Percentiles rank a stretch among this genome's conserved stretches.
Evolutionary conservation across 2,329 filamentous ascomycete species (phyloP).

Genomic region (Colletotrichum sp.): DNA sequence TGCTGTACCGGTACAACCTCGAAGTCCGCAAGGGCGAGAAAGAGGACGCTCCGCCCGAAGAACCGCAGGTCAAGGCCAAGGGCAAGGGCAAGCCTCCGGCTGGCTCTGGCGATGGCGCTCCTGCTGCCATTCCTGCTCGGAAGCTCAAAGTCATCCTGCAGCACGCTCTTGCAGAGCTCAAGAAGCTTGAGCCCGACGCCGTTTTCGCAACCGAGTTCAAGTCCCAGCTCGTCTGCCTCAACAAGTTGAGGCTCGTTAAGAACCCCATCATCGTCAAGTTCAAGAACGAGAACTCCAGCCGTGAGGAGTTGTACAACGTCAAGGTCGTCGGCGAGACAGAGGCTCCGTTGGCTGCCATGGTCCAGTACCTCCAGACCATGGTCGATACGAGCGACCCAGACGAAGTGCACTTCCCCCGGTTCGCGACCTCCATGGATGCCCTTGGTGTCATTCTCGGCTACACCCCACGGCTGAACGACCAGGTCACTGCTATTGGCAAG

Average conservation of each 20-base stretch:
- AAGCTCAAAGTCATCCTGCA: conserved; percentile 49
- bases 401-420: conserved; percentile 51
- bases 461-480: conserved; percentile 38
- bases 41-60: conserved; percentile 3
- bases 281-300: conserved; percentile 32
- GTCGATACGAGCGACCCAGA: conserved; percentile 36
- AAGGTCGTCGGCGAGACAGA: conserved; percentile 44
- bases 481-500: conserved; percentile 47
- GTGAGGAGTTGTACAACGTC: conserved; percentile 42
- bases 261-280: conserved; percentile 41
- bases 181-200: conserved; percentile 30
- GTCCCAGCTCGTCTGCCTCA: conserved; percentile 46
- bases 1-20: conserved; percentile 52
- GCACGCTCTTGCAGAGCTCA: conserved; percentile 40
- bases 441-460: conserved; percentile 59
- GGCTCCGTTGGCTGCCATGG: conserved; percentile 43
- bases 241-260: conserved; percentile 38
- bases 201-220: conserved; percentile 56
- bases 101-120: conserved; percentile 13
- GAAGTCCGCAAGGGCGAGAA: conserved; percentile 31
- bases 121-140: conserved; percentile 42
- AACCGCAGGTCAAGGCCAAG: conserved; percentile 23
- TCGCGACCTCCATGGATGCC: conserved; percentile 52
- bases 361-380: conserved; percentile 51
- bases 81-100: background rate